Conservation (phyloP, 495 filamentous ascomycete genomes). For the Margaritispora aquatica region DNA sequence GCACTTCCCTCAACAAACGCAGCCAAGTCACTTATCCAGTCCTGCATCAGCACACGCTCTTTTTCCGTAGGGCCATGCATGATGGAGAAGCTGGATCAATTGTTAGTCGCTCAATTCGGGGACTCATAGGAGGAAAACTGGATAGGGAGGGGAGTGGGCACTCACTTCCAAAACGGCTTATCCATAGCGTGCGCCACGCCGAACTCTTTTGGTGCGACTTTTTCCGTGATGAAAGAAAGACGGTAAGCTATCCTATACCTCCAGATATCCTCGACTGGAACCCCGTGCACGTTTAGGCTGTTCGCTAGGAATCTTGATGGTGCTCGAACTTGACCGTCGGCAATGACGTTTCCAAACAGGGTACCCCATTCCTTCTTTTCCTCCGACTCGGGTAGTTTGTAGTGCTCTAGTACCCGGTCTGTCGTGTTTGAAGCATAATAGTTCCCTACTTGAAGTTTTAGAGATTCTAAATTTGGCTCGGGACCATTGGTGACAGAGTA, state of each 20-base stretch:
- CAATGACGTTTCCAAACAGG: slow-evolving; percentile 1
- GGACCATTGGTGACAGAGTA: slow-evolving; percentile 1
- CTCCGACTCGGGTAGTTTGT: neutral
- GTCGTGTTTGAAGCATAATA: slow-evolving; percentile 5
- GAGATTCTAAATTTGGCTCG: neutral
- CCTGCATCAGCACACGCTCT: slow-evolving; percentile 1
- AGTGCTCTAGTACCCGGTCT: neutral
- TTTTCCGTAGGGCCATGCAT: slow-evolving; percentile 4
- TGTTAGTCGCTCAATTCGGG: neutral
- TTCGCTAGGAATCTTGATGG: slow-evolving; percentile 2
- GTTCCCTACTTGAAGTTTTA: neutral
- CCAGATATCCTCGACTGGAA: neutral
- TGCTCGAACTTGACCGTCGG: slow-evolving; percentile 9
- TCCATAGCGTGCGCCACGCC: slow-evolving; percentile 6
- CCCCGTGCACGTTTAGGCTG: neutral
- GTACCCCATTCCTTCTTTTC: neutral
- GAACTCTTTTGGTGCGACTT: neutral
- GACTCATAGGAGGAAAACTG: no score
- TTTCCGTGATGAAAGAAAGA: slow-evolving; percentile 2
- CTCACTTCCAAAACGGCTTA: slow-evolving; percentile 9
- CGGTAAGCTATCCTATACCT: slow-evolving; percentile 4
- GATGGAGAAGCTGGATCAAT: neutral
- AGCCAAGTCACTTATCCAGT: slow-evolving; percentile 1
- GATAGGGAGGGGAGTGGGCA: neutral
- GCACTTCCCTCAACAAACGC: neutral